Conservation (phyloP, 2,329 filamentous ascomycete genomes). For the Colletotrichum endophyticum region DNA sequence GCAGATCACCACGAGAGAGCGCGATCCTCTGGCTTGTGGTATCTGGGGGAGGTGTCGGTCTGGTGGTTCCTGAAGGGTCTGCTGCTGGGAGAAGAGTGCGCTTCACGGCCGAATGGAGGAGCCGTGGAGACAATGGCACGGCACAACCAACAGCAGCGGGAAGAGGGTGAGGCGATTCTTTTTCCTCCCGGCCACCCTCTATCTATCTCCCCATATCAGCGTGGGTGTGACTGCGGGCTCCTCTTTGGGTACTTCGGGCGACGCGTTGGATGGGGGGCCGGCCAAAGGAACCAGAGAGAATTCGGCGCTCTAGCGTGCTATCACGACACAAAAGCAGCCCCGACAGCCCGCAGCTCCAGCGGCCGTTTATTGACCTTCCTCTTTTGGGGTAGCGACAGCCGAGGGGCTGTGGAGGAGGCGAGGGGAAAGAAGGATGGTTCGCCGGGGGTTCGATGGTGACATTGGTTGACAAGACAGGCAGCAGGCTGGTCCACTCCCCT, state of each 20-base stretch:
- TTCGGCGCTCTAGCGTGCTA: constrained; percentile 14
- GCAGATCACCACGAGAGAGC: background rate
- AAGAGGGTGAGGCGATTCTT: background rate
- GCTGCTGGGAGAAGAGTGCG: background rate
- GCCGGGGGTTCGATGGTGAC: constrained; percentile 10
- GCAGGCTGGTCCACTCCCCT: background rate
- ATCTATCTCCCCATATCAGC: background rate
- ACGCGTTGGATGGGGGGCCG: background rate
- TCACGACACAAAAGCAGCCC: constrained; percentile 14
- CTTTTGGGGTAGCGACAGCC: constrained; percentile 20
- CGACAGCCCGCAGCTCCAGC: constrained; percentile 9
- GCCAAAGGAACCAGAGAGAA: constrained; percentile 5
- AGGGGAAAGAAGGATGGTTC: constrained; percentile 15
- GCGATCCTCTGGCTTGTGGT: background rate
- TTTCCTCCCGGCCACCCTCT: background rate
- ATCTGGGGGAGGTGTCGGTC: background rate
- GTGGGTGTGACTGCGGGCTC: background rate
- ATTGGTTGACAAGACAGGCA: background rate
- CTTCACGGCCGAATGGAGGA: background rate
- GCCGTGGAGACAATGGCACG: background rate
- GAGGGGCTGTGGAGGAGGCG: constrained; percentile 19
- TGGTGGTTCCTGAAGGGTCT: background rate
- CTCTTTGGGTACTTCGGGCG: background rate
- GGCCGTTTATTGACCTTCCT: constrained; percentile 20
- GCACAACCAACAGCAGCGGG: background rate